Conservation (phyloP, 2,329 filamentous ascomycete species). For the Tolypocladium amazonense region DNA sequence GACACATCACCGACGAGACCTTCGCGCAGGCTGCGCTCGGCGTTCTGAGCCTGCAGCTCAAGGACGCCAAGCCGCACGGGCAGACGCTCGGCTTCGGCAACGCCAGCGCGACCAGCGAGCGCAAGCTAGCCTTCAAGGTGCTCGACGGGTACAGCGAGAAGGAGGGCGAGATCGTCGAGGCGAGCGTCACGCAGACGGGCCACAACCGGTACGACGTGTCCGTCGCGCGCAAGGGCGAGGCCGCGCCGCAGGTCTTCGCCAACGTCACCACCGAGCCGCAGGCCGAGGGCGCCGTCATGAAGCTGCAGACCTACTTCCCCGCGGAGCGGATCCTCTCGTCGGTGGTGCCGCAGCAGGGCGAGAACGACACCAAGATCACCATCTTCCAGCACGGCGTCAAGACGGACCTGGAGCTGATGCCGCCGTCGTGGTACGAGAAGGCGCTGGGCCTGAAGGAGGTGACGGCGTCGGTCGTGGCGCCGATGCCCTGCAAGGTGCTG, state of each 20-base stretch:
- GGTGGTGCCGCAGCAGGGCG: constrained; percentile 49
- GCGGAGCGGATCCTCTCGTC: constrained; percentile 71
- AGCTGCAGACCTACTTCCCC: constrained; percentile 56
- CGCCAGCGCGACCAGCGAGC: constrained; percentile 26
- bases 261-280: constrained; percentile 32
- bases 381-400: constrained; percentile 64
- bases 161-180: constrained; percentile 50
- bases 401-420: constrained; percentile 45
- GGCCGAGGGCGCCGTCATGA: constrained; percentile 14
- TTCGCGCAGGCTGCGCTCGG: constrained; percentile 82
- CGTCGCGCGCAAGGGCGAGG: constrained; percentile 30
- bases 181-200: constrained; percentile 36
- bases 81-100: constrained; percentile 44
- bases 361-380: constrained; percentile 52
- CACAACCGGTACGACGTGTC: constrained; percentile 34
- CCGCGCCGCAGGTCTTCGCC: constrained; percentile 27
- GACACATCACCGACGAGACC: constrained; percentile 56
- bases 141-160: constrained; percentile 53
- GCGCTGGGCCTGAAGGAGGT: constrained; percentile 74
- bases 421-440: constrained; percentile 76
- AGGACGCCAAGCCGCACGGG: constrained; percentile 31
- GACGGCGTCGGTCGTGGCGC: constrained; percentile 74
- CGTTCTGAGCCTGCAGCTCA: constrained; percentile 44
- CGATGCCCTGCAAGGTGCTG: constrained; percentile 96
- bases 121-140: constrained; percentile 41